Evolutionary conservation across 129 eudicot genomes (phyloP), one percentile per base, ranked within the genome.

Genomic region (Rutidosis leptorrhynchoides): DNA sequence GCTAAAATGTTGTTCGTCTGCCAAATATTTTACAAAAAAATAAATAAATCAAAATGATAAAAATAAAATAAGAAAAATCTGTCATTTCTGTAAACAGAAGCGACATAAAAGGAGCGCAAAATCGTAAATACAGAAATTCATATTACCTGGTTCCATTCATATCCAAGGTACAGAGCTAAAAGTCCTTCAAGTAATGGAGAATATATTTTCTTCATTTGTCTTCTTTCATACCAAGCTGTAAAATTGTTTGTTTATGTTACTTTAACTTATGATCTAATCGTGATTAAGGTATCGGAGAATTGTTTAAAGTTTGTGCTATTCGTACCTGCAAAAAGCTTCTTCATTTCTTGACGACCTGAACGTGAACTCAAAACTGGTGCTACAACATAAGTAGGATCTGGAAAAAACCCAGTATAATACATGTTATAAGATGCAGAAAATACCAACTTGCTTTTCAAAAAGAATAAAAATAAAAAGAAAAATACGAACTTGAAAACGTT

Each of bases 161-260:
- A 93, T 76, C 99, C 98, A 59, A 92, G 98, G 76, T 88, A 92
- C 32, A 92, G 96, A 40, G 96, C 96, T 55, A 92, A 77, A 79
- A 85, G 67, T 35, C 89, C 83, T 80, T 92, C 98, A 29, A 93
- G 78, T 25, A 93, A 76, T 17, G 99, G 99, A 27, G 99, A 93
- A 73, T 89, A 93, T 56, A 93, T 93, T 83, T 87, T 88, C 66
- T 93, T 93, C 96, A 88, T 83, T 68, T 93, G 98, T 76, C 96
- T 80, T 75, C 98, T 83, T 68, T 93, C 96, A 16, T 93, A 89
- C 99, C 99, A 93, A 17, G 99, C 99, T 93, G 90, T 71, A 79
- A 19, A 62, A 70, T 45, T 45, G 24, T 32, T 9, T 59, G 32
- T 14, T 59, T 7, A 6, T 9, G 30, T 19, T 20, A 24, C 61